These are phyloP conservation scores for Sarocladium kiliense DNA, from an alignment of 2,329 filamentous ascomycete genomes.

Conservation along the genomic window DNA sequence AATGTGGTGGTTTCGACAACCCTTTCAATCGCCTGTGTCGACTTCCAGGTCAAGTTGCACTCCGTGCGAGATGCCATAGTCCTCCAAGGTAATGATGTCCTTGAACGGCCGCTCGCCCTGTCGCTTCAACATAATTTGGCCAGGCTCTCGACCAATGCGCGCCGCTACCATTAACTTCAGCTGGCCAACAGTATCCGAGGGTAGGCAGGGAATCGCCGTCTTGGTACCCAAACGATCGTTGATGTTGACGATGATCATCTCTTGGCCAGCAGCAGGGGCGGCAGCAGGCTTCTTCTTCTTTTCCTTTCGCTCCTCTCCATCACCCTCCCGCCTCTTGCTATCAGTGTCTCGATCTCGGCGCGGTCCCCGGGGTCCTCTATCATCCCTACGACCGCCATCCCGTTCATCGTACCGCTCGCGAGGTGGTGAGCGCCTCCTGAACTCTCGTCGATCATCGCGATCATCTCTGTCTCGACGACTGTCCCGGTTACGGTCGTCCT, in stretches of 20 bases:
- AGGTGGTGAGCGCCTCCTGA: conserved; percentile 37
- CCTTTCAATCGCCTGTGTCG: conserved; percentile 52
- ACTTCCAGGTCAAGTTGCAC: conserved; percentile 64
- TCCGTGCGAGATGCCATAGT: conserved; percentile 92
- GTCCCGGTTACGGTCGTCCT: conserved; percentile 46
- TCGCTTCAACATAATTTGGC: conserved; percentile 86
- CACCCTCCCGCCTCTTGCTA: conserved; percentile 28
- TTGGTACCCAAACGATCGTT: conserved; percentile 98
- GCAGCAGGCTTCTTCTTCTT: conserved; percentile 26
- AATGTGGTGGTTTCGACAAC: no score
- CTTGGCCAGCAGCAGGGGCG: conserved; percentile 45
- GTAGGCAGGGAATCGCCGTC: conserved; percentile 83
- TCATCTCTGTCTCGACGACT: conserved; percentile 40
- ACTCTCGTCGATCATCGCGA: conserved; percentile 29
- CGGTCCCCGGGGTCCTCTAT: conserved; percentile 27
- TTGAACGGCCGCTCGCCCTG: conserved; percentile 94
- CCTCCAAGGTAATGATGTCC: conserved; percentile 78
- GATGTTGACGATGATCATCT: conserved; percentile 90
- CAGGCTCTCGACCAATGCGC: conserved; percentile 79
- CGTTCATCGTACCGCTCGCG: conserved; percentile 32
- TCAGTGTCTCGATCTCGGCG: conserved; percentile 19
- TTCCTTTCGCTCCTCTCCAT: conserved; percentile 29
- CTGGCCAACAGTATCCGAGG: conserved; percentile 75
- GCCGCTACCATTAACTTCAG: conserved; percentile 92
- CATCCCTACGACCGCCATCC: conserved; percentile 24